Conservation (phyloP, 1,139 yeast species). For the Lodderomyces oxycetoniae region DNA sequence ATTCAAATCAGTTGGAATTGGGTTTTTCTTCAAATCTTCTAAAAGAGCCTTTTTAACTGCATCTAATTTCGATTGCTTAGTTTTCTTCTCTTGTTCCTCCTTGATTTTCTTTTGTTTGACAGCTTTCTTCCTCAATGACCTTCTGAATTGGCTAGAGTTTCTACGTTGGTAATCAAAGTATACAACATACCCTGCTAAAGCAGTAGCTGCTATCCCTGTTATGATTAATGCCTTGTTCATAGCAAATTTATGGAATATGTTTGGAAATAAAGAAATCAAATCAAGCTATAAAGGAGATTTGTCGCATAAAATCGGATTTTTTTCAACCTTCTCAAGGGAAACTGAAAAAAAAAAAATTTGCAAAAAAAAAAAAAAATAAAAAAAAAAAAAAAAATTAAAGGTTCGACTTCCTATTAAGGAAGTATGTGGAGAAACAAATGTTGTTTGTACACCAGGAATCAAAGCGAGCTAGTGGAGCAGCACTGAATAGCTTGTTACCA, state of each 20-base stretch:
- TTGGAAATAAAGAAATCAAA: neutral
- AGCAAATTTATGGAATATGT: neutral
- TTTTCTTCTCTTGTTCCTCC: constrained; percentile 53
- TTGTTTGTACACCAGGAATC: no score
- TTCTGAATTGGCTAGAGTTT: constrained; percentile 76
- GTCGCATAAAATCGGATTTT: no score
- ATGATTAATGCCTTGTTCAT: constrained; percentile 45
- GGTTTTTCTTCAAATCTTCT: constrained; percentile 61
- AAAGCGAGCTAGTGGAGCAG: no score
- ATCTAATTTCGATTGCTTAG: constrained; percentile 56
- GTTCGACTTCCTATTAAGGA: no score
- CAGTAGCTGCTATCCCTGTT: constrained; percentile 52
- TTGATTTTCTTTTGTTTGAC: constrained; percentile 55
- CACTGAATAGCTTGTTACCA: no score
- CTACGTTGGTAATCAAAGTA: constrained; percentile 94
- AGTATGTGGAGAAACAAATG: no score
- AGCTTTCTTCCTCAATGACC: constrained; percentile 58
- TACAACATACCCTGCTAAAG: constrained; percentile 67
- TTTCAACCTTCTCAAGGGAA: no score
- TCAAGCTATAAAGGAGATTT: no score
- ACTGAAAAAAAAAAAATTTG: neutral
- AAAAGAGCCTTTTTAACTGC: constrained; percentile 58
- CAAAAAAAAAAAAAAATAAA: constrained; percentile 1
- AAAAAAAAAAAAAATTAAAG: neutral
- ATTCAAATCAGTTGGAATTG: constrained; percentile 66